Evolutionary conservation across 1,284 basidiomycete genomes (phyloP).

Genomic region (Irpex rosettiformis): DNA sequence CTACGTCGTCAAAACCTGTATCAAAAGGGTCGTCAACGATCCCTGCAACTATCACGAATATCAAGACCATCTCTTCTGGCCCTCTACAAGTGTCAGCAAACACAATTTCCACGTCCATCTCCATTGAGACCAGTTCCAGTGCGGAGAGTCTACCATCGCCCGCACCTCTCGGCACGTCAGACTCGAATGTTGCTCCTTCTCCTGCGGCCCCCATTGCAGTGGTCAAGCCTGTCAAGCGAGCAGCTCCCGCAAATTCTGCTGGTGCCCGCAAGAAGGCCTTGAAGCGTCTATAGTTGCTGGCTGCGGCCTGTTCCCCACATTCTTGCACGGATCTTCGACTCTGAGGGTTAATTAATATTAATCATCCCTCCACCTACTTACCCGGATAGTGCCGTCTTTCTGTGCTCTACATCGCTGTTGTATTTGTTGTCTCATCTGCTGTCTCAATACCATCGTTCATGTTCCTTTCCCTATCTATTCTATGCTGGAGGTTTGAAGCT

Average conservation of each 20-base stretch:
- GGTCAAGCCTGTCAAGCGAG: constrained; percentile 64
- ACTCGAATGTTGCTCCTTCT: constrained; percentile 53
- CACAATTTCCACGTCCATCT: constrained; percentile 30
- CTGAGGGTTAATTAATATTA: not conserved
- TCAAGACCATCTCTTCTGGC: constrained; percentile 24
- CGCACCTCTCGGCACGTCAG: constrained; percentile 60
- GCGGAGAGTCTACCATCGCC: constrained; percentile 62
- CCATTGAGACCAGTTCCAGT: constrained; percentile 38
- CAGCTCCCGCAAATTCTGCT: constrained; percentile 48
- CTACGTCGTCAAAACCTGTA: constrained; percentile 17
- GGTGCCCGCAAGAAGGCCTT: constrained; percentile 77
- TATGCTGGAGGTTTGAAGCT: too few relatives aligned
- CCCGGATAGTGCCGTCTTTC: not conserved
- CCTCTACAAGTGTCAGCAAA: constrained; percentile 37
- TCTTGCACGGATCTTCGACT: not conserved
- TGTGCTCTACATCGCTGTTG: constrained; percentile 6
- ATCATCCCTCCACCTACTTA: not conserved
- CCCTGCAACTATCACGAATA: constrained; percentile 27
- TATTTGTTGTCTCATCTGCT: constrained; percentile 5
- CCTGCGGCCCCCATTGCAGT: constrained; percentile 25
- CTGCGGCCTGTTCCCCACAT: not conserved
- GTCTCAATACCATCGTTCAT: not conserved
- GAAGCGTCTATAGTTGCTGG: constrained; percentile 53
- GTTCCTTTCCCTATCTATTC: not conserved
- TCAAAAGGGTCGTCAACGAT: constrained; percentile 15